Percentiles rank a stretch among this genome's conserved stretches.
phyloP scores from a whole-genome alignment of 2,329 filamentous ascomycete species.

The Macrophomina tecta region DNA sequence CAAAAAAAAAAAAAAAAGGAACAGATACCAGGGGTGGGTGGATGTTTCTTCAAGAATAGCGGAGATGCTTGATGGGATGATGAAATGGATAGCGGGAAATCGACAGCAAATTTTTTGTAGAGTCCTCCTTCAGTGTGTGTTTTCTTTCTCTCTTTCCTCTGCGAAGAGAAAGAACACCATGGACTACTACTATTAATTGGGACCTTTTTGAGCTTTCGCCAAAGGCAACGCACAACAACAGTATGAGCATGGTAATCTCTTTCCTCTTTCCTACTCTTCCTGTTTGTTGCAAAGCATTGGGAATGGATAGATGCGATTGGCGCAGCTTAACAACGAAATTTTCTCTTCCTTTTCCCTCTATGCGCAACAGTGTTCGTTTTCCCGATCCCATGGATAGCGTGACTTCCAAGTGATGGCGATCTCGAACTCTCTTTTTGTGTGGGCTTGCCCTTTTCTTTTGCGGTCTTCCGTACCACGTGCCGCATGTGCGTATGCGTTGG shows the following conservation, averaged over 20 bases:
- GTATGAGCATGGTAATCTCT: conserved; percentile 7
- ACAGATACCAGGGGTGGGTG: conserved; percentile 19
- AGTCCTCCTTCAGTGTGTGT: conserved; percentile 1
- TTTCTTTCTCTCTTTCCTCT: conserved; percentile 4
- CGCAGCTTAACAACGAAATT: not conserved
- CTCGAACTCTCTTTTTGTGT: not conserved
- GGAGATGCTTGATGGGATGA: not conserved
- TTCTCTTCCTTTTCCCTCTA: too few species aligned
- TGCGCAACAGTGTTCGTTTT: too few species aligned
- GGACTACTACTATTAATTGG: conserved; percentile 26
- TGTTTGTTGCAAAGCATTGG: not conserved
- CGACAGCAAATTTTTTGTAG: conserved; percentile 19
- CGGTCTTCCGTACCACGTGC: not conserved
- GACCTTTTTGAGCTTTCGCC: conserved; percentile 19
- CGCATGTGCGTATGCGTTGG: conserved; percentile 12
- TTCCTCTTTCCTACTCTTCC: not conserved
- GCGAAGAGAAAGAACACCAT: not conserved
- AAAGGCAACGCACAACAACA: conserved; percentile 7
- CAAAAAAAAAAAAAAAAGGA: conserved; percentile 6
- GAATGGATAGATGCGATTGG: conserved; percentile 1
- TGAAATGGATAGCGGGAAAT: conserved; percentile 13
- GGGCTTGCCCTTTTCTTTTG: not conserved
- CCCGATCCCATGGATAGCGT: not conserved
- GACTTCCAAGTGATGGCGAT: not conserved
- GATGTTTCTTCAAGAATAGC: conserved; percentile 5